Evolutionary conservation across 225 moss, liverwort and hornwort genomes (phyloP), one percentile per base, ranked within the genome.

Genomic region (Lunularia cruciata): DNA sequence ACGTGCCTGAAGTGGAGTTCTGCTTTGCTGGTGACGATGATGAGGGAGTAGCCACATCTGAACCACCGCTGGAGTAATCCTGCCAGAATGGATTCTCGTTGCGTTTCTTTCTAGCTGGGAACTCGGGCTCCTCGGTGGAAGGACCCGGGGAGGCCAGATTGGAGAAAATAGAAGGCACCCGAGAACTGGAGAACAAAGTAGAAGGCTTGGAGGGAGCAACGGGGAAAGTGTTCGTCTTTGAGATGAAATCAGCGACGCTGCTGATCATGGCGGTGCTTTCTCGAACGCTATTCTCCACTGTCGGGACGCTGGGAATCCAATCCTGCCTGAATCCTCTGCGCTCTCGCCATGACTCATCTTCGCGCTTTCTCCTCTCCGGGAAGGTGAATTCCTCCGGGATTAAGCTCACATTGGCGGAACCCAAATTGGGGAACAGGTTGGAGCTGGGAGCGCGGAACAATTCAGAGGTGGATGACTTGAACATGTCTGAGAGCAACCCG

Each of bases 331-430:
- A 62, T 53, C 71, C 64, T 33, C 79, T 67, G 61, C 63, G 64
- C 62, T 79, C 79, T 1, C 79, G 75, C 80, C 76, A 81, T 15
- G 76, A 81, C 12, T 39, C 64, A 14, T 76, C 80, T 32, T 48
- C 80, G 3, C 80, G 76, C 30, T 69, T 72, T 27, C 73, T 76
- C 20, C 76, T 68, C 0, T 43, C 58, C 0, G 80, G 80, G 25
- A 81, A 81, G 4, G 36, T 39, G 36, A 76, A 76, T 42, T 76
- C 80, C n/a, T 69, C 68, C 0, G 72, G 60, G 19, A 68, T 54
- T 5, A 75, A 6, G 52, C 15, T 68, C 26, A 69, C 36, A 47
- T 52, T 64, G 1, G 76, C 73, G 8, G 76, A 72, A 26, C 80
- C 80, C 64, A 76, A 27, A 42, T 73, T 76, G 2, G 80, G 76